Base-by-base conservation (phyloP, 2,329 filamentous ascomycete genomes). In the Alternaria sp. region DNA sequence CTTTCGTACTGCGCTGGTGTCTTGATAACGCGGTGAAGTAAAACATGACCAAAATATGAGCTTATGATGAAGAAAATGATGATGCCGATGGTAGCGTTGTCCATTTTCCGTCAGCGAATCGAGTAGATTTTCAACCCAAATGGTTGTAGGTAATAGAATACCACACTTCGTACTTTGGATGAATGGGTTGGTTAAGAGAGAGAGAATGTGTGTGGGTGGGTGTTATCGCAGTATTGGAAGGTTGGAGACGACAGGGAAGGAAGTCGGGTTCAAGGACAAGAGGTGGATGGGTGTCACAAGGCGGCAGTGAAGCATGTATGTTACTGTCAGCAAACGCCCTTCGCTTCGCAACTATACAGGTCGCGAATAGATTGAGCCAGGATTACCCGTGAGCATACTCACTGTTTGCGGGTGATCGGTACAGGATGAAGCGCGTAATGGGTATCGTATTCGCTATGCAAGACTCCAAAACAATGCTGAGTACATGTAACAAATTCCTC, bases 21-120 rank as follows among this genome's bases (percentile, higher is more conserved):
- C 46, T 55, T 60, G 39, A 61, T 61, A 6, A 68, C 56, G 29
- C 55, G 55, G 40, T 63, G 65, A 1, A 68, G 37, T 1, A 68
- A 26, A 4, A 24, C 0, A 37, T 68, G 65, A 13, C 63, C 65
- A 3, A 58, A 13, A 1, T 46, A 52, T 0, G 65, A 62, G 42
- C 53, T 60, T 4, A 57, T 2, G 2, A 68, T 0, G 51, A 66
- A 68, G 51, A 60, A 68, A 10, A 55, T 2, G 21, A 67, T 51
- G 24, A 67, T 41, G 3, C 26, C 26, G 28, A 62, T 24, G 2
- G 62, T 63, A 2, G 23, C 17, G 3, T 17, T 56, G 11, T 67
- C 64, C 57, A 61, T 51, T 37, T 45, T 14, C 8, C 28, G 13
- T 3, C 26, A 9, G 9, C n/a, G 26, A 5, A 4, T 3, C 9